These are phyloP conservation scores for Glycine tomentella DNA, from an alignment of 306 rosid species.

Conservation along the genomic window DNA sequence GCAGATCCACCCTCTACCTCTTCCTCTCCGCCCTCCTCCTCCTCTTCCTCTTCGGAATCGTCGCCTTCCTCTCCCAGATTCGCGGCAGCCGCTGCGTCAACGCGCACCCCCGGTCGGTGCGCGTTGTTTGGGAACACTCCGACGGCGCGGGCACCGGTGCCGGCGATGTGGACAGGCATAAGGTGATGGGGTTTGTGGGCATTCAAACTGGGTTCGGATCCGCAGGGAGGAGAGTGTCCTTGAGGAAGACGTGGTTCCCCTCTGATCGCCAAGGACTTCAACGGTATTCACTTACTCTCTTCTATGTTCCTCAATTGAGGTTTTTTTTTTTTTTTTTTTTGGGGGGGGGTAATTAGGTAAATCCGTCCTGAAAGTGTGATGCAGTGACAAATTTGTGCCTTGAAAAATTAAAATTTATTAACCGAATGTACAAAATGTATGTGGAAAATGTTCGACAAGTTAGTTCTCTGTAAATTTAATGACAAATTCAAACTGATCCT, in stretches of 20 bases:
- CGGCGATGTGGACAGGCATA: slow-evolving; percentile 51
- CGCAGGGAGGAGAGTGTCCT: slow-evolving; percentile 69
- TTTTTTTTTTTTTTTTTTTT: no score
- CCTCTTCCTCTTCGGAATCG: slow-evolving; percentile 53
- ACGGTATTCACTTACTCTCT: slow-evolving; percentile 53
- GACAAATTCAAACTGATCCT: no score
- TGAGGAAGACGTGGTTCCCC: slow-evolving; percentile 96
- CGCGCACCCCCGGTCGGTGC: slow-evolving; percentile 64
- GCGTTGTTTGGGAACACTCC: slow-evolving; percentile 76
- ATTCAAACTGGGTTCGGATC: slow-evolving; percentile 90
- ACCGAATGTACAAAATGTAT: no score
- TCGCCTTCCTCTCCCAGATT: slow-evolving; percentile 50
- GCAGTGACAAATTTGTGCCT: no score
- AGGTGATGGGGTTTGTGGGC: slow-evolving; percentile 92
- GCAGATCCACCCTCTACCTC: slow-evolving; percentile 60
- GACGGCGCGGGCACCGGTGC: not conserved
- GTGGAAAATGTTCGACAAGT: no score
- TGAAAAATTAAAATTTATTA: no score
- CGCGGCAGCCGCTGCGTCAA: slow-evolving; percentile 44
- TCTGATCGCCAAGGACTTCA: slow-evolving; percentile 80
- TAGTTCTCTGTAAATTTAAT: no score
- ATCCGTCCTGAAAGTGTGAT: no score
- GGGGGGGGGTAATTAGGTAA: no score
- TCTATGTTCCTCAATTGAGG: no score
- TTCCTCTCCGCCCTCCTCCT: not conserved